Evolutionary conservation across 371 early-diverging fungal species (phyloP), one percentile per base, ranked within the genome.

Genomic region (Actinomortierella ambigua): DNA sequence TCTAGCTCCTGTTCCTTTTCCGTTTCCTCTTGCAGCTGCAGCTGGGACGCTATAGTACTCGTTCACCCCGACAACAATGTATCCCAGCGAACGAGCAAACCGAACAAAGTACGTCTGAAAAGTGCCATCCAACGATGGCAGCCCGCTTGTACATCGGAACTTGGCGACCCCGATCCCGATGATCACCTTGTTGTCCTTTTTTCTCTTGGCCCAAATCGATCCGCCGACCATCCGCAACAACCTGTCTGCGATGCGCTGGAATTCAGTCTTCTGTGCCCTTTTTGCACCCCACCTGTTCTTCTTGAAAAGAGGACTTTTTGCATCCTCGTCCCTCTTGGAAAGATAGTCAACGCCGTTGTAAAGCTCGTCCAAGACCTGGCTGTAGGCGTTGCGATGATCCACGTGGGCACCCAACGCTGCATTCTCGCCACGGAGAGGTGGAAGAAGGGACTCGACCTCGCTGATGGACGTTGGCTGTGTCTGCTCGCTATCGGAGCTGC

Each of bases 401-500:
- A 54, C 14, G 29, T 64, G 58, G 41, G 41, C 39, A 42, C 39
- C 20, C n/a, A 59, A 8, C 20, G 55, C 59, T 7, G 59, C 18
- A 0, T 29, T 55, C n/a, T 23, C 23, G 11, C 59, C 65, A 13
- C 46, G 55, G 42, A 65, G 66, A 2, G 60, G 66, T 40, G 66
- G 59, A 18, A 65, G 56, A 2, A 47, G 44, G 7, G 56, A 50
- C 65, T 60, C 55, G 20, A 65, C 59, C 17, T 63, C 40, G 1
- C 44, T 22, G 15, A 56, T 52, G 11, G 34, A 34, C 34, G 34
- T 6, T 11, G 34, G 34, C 34, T 34, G 34, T 34, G 34, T 11
- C 34, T 34, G 34, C 4, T 34, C 7, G 34, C 4, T 34, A 34
- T 34, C 11, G 34, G 34, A 34, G 34, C 34, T 34, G 34, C 34